phyloP scores from a whole-genome alignment of 257 asterid genomes.

The Nicotiana noctiflora region DNA sequence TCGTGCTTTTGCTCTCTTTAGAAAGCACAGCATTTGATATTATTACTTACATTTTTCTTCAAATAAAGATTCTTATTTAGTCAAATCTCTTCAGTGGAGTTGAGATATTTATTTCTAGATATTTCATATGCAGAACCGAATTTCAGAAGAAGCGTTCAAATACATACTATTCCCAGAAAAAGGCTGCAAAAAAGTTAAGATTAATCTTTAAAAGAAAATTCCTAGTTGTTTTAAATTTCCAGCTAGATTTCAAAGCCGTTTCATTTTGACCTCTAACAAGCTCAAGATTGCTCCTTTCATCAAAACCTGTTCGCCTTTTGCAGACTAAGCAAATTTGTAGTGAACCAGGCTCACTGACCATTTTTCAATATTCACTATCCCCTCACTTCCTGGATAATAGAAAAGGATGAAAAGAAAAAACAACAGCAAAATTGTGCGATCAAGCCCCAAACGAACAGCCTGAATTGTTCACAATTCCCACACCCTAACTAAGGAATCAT shows the following conservation, averaged over 20 bases:
- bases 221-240: background rate
- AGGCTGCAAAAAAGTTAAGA: background rate
- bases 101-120: background rate
- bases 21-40: background rate
- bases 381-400: background rate
- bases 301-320: background rate
- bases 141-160: background rate
- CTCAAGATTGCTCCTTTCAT: background rate
- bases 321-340: background rate
- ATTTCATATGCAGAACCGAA: background rate
- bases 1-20: background rate
- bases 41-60: background rate
- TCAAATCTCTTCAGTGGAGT: background rate
- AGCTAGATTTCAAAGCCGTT: background rate
- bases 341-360: background rate
- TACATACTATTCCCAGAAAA: background rate
- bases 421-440: background rate
- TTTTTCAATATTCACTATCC: background rate
- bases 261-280: background rate
- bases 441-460: background rate
- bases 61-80: background rate
- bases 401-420: background rate
- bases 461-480: background rate
- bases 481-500: background rate
- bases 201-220: no score